Evolutionary conservation across 176 grass and related monocot genomes (phyloP), one percentile per base, ranked within the genome.

Genomic region (Chrysopogon serrulatus): DNA sequence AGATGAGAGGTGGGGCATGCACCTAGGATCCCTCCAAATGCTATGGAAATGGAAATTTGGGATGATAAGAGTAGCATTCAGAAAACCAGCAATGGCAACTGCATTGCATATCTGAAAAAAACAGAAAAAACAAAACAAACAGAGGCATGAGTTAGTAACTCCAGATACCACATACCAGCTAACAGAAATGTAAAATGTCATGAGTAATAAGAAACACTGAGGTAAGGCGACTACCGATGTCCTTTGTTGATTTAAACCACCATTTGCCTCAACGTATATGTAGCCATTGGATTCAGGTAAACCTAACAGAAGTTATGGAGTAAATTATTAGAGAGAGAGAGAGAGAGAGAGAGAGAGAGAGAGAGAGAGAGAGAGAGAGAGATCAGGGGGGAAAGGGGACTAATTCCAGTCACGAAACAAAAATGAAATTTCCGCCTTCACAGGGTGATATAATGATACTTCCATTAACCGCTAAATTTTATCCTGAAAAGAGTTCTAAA

Each of bases 1-100:
- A 67, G 31, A 36, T 43, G 76, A 35, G 11, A 69, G 24, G 28
- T 35, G 40, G 30, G 35, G 11, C 8, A 43, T 30, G 85, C 36
- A 98, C 96, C 96, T 98, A 74, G 93, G 89, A 90, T 98, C 96
- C 84, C 83, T 95, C 96, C 96, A 98, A 81, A 98, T 93, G 83
- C 96, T 98, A 90, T 95, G 93, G 61, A 95, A 98, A 78, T 93
- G 89, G 57, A 98, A 98, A 79, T 92, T 90, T 65, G 96, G 96
- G 35, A 98, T 93, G 75, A 98, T 82, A 79, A 98, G 93, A 74
- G 96, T 98, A 57, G 96, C 96, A 78, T 98, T 98, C 18, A 98
- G 85, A 90, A 92, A 95, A 68, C 92, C 96, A 78, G 96, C 96
- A 47, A 98, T 86, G 49, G 96, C 96, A 23, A 98, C 96, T 6